Conservation (phyloP, 73 alveolate species). For the Paramecium primaurelia region DNA sequence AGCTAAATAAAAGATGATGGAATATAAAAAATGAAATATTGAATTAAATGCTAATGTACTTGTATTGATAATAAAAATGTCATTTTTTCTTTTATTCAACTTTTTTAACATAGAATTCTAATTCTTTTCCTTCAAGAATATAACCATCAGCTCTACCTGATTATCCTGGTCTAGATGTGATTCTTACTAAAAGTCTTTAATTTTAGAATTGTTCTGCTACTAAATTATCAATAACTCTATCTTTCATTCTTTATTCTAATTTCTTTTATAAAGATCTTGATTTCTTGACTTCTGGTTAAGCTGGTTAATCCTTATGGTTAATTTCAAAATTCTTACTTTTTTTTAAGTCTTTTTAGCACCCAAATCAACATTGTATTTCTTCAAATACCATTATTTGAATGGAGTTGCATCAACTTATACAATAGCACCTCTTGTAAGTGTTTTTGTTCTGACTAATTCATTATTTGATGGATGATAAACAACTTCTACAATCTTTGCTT, state of each 20-base stretch:
- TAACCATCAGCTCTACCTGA: conserved; percentile 99
- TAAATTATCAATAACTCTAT: conserved; percentile 70
- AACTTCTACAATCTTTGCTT: conserved; percentile 89
- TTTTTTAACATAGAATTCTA: conserved; percentile 91
- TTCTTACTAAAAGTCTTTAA: conserved; percentile 95
- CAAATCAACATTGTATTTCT: conserved; percentile 83
- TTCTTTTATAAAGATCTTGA: conserved; percentile 72
- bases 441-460: conserved; percentile 98
- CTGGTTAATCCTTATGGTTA: conserved; percentile 56
- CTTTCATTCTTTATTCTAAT: conserved; percentile 69
- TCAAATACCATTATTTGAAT: conserved; percentile 89
- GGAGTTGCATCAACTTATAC: conserved; percentile 97
- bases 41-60: background rate
- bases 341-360: conserved; percentile 69
- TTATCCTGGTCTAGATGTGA: conserved; percentile 98
- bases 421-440: conserved; percentile 91
- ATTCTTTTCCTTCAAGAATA: conserved; percentile 96
- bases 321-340: background rate
- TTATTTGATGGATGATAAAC: conserved; percentile 97
- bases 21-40: background rate
- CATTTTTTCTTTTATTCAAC: conserved; percentile 66
- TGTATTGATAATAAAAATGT: background rate
- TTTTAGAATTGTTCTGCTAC: conserved; percentile 81
- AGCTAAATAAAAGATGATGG: conserved; percentile 25
- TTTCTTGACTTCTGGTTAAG: conserved; percentile 65